A percentile compares a stretch with the other conserved stretches of the same genome.
Evolutionary conservation across 2,329 filamentous ascomycete species (phyloP).

Genomic region (Metarhizium sp.): DNA sequence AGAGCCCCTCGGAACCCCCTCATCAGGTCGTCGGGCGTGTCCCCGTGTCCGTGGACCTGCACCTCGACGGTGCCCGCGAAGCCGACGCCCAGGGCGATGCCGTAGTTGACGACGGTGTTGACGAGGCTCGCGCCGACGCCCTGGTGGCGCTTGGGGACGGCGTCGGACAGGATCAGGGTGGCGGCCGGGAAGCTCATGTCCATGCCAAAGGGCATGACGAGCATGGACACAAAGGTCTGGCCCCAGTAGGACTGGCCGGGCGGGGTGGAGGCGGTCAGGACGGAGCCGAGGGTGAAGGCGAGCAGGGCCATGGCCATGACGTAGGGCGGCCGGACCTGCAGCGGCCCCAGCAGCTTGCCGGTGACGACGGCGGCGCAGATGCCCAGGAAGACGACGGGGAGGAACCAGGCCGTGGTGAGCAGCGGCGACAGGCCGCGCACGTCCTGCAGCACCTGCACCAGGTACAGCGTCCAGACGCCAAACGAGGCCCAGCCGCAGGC

Average conservation of each 20-base stretch:
- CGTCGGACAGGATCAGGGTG: conserved; percentile 49
- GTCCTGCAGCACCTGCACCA: conserved; percentile 38
- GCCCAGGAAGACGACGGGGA: conserved; percentile 33
- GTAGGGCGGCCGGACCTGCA: conserved; percentile 22
- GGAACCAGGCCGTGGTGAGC: conserved; percentile 33
- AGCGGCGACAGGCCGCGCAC: conserved; percentile 32
- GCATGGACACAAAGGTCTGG: conserved; percentile 47
- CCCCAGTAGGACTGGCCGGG: conserved; percentile 53
- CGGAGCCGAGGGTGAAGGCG: conserved; percentile 32
- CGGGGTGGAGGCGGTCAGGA: conserved; percentile 38
- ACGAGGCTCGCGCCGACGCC: conserved; percentile 44
- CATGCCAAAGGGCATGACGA: conserved; percentile 54
- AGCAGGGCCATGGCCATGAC: conserved; percentile 36
- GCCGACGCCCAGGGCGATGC: conserved; percentile 55
- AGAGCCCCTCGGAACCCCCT: conserved; percentile 11
- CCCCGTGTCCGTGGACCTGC: conserved; percentile 18
- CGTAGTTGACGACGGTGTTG: conserved; percentile 59
- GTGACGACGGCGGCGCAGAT: conserved; percentile 34
- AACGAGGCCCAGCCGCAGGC: conserved; percentile 46
- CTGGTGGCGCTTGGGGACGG: conserved; percentile 34
- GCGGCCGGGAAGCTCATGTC: conserved; percentile 59
- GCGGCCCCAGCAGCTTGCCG: conserved; percentile 30
- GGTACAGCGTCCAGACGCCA: conserved; percentile 44
- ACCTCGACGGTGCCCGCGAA: conserved; percentile 56
- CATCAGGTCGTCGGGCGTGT: conserved; percentile 7